Evolutionary conservation across 1,284 basidiomycete genomes (phyloP).

Genomic region (Rhodofomes roseus): DNA sequence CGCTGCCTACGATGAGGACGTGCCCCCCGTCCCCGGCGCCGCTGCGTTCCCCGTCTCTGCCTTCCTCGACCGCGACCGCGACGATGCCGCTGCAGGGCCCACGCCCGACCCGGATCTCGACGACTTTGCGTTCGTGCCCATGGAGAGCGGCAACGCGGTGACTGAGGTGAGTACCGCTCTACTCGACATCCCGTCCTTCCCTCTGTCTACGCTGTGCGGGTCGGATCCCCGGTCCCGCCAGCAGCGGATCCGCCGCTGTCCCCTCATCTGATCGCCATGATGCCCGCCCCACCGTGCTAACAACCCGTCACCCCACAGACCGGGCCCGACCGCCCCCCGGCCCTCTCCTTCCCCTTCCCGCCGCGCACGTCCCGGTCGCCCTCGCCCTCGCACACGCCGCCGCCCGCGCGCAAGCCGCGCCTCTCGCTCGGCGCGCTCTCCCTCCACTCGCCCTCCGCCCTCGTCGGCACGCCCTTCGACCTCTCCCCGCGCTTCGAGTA

Average conservation of each 20-base stretch:
- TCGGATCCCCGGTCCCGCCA: no score
- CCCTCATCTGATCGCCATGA: not conserved
- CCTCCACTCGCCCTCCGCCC: conserved; percentile 31
- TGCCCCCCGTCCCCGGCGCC: conserved; percentile 2
- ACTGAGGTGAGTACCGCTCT: conserved; percentile 14
- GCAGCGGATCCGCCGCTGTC: not conserved
- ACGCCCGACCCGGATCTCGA: conserved; percentile 26
- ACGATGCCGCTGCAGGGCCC: conserved; percentile 12
- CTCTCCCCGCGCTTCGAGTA: conserved; percentile 32
- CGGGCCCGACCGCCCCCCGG: not conserved
- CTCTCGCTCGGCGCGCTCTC: conserved; percentile 21
- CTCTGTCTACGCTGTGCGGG: no score
- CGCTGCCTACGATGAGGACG: conserved; percentile 6
- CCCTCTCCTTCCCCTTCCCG: not conserved
- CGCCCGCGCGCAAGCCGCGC: conserved; percentile 17
- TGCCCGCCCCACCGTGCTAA: not conserved
- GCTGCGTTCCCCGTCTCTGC: not conserved
- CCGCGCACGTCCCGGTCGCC: no score
- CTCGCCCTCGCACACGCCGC: conserved; percentile 4
- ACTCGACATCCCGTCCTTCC: no score
- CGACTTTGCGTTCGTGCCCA: conserved; percentile 17
- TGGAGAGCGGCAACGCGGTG: conserved; percentile 18
- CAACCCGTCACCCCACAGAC: not conserved
- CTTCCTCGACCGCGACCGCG: not conserved
- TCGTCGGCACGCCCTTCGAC: conserved; percentile 33